Conservation (phyloP, 2,329 filamentous ascomycete genomes). For the Pseudogymnoascus sp. region DNA sequence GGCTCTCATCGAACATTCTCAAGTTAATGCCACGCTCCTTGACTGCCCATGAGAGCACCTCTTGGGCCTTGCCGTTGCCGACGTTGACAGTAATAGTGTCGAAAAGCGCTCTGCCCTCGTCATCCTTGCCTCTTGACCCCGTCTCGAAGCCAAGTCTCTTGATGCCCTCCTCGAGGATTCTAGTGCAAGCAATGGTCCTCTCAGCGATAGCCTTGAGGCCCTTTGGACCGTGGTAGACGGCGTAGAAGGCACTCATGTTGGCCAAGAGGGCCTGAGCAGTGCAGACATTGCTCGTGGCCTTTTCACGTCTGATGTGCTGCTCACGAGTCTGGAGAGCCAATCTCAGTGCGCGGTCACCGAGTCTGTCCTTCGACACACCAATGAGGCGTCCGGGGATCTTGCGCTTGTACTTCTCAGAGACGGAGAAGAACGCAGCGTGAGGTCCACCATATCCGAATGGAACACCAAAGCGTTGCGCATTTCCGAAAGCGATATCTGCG, state of each 20-base stretch:
- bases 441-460: slow-evolving; percentile 89
- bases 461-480: slow-evolving; percentile 84
- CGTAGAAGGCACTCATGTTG: slow-evolving; percentile 95
- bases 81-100: slow-evolving; percentile 71
- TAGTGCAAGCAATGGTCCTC: slow-evolving; percentile 64
- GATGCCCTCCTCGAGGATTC: slow-evolving; percentile 61
- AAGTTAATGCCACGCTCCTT: slow-evolving; percentile 53
- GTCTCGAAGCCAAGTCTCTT: slow-evolving; percentile 58
- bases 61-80: slow-evolving; percentile 43
- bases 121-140: slow-evolving; percentile 48
- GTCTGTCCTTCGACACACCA: slow-evolving; percentile 83
- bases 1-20: slow-evolving; percentile 52
- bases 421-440: slow-evolving; percentile 95
- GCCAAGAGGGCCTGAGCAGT: slow-evolving; percentile 89
- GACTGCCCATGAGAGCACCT: slow-evolving; percentile 46
- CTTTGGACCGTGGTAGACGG: slow-evolving; percentile 83
- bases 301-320: slow-evolving; percentile 92
- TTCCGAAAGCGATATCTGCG: slow-evolving; percentile 91
- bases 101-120: slow-evolving; percentile 58
- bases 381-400: slow-evolving; percentile 90
- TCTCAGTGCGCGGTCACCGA: slow-evolving; percentile 74
- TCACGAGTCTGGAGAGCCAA: slow-evolving; percentile 87
- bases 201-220: slow-evolving; percentile 80
- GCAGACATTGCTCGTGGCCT: slow-evolving; percentile 96
- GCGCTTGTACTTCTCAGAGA: slow-evolving; percentile 83